Conservation (phyloP, 306 rosid genomes). For the Citrullus mucosospermus region DNA sequence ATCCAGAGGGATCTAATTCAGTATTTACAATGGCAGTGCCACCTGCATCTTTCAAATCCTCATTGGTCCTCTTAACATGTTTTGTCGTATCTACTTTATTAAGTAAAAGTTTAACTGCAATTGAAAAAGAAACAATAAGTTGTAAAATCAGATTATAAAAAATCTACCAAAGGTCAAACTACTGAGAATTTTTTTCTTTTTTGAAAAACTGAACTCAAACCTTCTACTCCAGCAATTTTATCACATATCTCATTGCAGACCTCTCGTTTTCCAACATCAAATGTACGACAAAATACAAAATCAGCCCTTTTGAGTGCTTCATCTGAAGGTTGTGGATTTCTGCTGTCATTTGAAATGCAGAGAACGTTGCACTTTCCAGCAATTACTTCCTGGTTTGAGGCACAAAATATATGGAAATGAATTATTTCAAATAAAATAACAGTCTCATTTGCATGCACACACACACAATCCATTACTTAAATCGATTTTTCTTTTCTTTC, state of each 20-base stretch:
- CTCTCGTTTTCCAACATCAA: conserved; percentile 42
- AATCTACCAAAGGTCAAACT: conserved; percentile 7
- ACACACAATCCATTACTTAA: background rate
- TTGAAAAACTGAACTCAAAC: conserved; percentile 16
- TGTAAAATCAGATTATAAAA: conserved; percentile 5
- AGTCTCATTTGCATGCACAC: background rate
- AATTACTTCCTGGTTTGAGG: conserved; percentile 60
- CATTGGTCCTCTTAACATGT: conserved; percentile 20
- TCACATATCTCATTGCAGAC: conserved; percentile 33
- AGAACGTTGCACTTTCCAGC: conserved; percentile 77
- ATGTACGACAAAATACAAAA: conserved; percentile 56
- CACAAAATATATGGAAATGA: background rate
- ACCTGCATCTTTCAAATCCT: conserved; percentile 26
- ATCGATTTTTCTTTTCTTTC: background rate
- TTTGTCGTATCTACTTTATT: conserved; percentile 36
- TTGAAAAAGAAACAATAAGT: conserved; percentile 25
- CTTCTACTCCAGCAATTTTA: conserved; percentile 46
- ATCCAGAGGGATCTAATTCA: conserved; percentile 19
- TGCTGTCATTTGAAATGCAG: conserved; percentile 49
- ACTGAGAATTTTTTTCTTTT: background rate
- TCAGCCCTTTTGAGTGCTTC: conserved; percentile 52
- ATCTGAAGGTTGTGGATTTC: conserved; percentile 46
- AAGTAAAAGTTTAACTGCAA: conserved; percentile 63
- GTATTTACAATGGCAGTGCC: conserved; percentile 14
- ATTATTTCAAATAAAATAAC: background rate